Base-by-base conservation (phyloP, 208 protist species). In the Tetramitus jugosus region DNA sequence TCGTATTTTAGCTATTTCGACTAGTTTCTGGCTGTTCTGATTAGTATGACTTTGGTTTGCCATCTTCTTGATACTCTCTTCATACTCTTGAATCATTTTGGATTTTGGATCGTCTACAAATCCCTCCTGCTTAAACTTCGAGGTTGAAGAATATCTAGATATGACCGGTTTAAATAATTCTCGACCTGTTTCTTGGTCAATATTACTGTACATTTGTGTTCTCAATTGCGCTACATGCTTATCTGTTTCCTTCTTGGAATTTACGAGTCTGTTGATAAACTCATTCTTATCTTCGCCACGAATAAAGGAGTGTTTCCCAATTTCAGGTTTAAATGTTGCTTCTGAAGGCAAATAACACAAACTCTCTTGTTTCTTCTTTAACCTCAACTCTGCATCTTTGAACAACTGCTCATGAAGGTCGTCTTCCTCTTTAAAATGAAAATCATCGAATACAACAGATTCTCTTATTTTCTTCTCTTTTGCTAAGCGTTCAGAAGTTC, bases 161-260 rank as follows among this genome's bases (percentile, higher is more conserved):
- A 46, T 71, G 26, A 7, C 0, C 13, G 65, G 65, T 49, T 71
- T 71, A 26, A 71, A 71, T 31, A 71, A 46, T n/a, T 71, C 65
- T 35, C 65, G 1, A 33, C 65, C 65, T 3, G 65, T 71, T 13
- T 49, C 39, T 26, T 35, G 39, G 31, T 71, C 65, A 71, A 71
- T 26, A n/a, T 71, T 71, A 7, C n/a, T 37, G 17, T 49, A 29
- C 1, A 49, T 1, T 31, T 71, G 65, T 31, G 31, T n/a, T 33
- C 65, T 42, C 49, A 71, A 46, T 71, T 71, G 65, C 8, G 4
- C 17, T 2, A 71, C 23, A 33, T 71, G 10, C 13, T 49, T 71
- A 29, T 71, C 65, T 0, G 23, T 14, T 8, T 45, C 39, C 39
- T 71, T 71, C n/a, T 46, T 43, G 26, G n/a, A 37, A 26, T 71